Evolutionary conservation across 805 yeast species (phyloP), one percentile per base, ranked within the genome.

Genomic region (Tetrapisispora taiwanensis): DNA sequence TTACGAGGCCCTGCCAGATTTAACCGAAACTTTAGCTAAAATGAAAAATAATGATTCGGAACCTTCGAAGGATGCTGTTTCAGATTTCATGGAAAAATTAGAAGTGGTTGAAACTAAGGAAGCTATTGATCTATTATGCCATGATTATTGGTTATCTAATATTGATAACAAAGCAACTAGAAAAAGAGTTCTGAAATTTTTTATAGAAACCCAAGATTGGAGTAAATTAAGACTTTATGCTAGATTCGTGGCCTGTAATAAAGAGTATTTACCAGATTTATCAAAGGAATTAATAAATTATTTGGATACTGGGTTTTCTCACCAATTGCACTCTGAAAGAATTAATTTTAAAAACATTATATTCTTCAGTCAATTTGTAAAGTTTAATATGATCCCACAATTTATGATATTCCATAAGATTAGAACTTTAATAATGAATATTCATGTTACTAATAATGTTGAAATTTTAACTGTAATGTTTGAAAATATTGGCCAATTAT

Each of bases 141-240:
- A 57, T 14, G 68, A 66, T 8, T 81, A 74, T 58, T 74, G 82
- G 75, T 43, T 48, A 3, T 50, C 61, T n/a, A 63, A 62, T 8
- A 61, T 86, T 20, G 75, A 81, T 56, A 84, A 84, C 54, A 85
- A 81, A 58, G 88, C 92, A 0, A 78, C 94, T 0, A 73, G 71
- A 39, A 74, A 77, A 49, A 68, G 86, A 50, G 56, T 88, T 7
- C 54, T 76, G 40, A 74, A 72, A 42, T 77, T 76, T 54, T 73
- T 85, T 44, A 62, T 70, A 6, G 76, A 74, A 19, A 65, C 72
- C 39, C 60, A 67, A 37, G 74, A 75, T 46, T 56, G 74, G 51
- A 65, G 70, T 30, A 70, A 68, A 48, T 62, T 73, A 26, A 71
- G 66, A 46, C 67, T 73, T 38, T 81, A 75, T 59, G 76, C 84